These are phyloP conservation scores for Asterophora parasitica DNA, from an alignment of 768 basidiomycete species.

Conservation along the genomic window DNA sequence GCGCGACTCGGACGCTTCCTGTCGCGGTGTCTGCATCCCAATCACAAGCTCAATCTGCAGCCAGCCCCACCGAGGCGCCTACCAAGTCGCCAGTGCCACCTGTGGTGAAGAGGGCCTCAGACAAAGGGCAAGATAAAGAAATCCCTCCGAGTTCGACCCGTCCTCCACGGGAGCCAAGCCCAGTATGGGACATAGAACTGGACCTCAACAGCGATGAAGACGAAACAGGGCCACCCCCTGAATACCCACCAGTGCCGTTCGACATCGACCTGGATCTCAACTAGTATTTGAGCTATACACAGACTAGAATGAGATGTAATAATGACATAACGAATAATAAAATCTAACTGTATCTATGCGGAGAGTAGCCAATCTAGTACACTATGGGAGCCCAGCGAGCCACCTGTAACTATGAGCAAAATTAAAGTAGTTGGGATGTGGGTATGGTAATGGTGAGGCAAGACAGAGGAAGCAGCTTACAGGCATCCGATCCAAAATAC, in stretches of 20 bases:
- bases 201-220: conserved; percentile 36
- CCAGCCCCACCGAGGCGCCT: conserved; percentile 1
- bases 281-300: conserved; percentile 8
- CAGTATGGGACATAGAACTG: conserved; percentile 72
- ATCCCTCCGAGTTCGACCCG: background rate
- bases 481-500: background rate
- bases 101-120: background rate
- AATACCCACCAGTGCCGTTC: conserved; percentile 26
- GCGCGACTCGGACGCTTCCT: conserved; percentile 45
- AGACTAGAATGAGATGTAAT: too few relatives aligned
- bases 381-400: conserved; percentile 1
- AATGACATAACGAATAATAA: background rate
- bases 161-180: conserved; percentile 42
- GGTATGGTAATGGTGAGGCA: too few relatives aligned
- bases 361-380: conserved; percentile 1
- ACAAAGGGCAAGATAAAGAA: conserved; percentile 22
- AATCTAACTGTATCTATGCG: conserved; percentile 6
- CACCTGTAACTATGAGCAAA: conserved; percentile 7
- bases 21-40: conserved; percentile 19
- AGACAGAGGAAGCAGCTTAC: background rate
- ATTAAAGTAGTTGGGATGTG: conserved; percentile 5
- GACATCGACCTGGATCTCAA: conserved; percentile 48
- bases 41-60: conserved; percentile 15
- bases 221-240: conserved; percentile 13
- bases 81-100: background rate